Conservation (phyloP, 169 alveolate species). For the Eimeria falciformis region DNA sequence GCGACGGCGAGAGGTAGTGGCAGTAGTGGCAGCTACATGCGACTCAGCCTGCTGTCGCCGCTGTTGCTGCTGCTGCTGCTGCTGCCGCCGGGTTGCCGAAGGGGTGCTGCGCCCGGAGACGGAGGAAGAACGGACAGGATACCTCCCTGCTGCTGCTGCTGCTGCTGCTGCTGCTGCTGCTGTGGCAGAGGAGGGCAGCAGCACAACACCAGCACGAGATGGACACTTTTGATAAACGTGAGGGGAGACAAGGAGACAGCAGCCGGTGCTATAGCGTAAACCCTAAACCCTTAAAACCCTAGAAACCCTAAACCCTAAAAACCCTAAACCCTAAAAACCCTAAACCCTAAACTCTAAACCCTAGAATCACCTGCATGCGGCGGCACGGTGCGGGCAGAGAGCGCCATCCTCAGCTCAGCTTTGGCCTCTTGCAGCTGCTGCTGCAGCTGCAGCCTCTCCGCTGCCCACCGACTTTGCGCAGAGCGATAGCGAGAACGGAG, state of each 20-base stretch:
- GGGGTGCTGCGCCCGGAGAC: slow-evolving; percentile 9
- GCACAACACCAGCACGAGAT: too few relatives aligned
- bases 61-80: neutral
- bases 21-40: neutral
- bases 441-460: slow-evolving; percentile 17
- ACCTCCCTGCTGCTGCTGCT: neutral
- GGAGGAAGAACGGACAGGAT: neutral
- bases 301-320: neutral
- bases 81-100: neutral
- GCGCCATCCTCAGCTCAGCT: neutral
- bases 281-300: slow-evolving; percentile 3
- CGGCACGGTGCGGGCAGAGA: neutral
- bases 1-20: neutral
- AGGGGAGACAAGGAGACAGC: too few relatives aligned
- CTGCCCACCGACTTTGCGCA: slow-evolving; percentile 7
- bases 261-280: too few relatives aligned
- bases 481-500: neutral
- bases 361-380: neutral
- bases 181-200: neutral
- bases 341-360: neutral
- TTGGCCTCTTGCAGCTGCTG: slow-evolving; percentile 21
- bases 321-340: slow-evolving; percentile 1
- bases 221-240: too few relatives aligned
- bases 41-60: neutral
- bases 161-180: slow-evolving; percentile 31